Conservation (phyloP, 2,329 filamentous ascomycete species). For the Cladosporium sp. region DNA sequence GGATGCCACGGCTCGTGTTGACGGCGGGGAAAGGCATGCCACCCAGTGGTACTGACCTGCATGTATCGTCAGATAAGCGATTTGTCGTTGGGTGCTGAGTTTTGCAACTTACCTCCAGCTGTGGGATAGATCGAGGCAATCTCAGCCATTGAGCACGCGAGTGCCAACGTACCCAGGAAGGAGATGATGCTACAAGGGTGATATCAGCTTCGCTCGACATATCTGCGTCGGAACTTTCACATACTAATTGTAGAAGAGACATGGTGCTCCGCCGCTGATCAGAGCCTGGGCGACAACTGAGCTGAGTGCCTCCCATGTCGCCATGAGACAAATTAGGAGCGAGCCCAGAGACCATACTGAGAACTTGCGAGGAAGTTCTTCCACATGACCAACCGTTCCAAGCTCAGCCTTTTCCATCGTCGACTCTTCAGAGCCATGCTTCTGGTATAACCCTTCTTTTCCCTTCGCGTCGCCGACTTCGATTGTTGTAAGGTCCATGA, state of each 20-base stretch:
- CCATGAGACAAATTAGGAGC: slow-evolving; percentile 52
- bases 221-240: slow-evolving; percentile 12
- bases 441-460: not conserved
- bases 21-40: slow-evolving; percentile 40
- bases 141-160: slow-evolving; percentile 44
- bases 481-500: not conserved
- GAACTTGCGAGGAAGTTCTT: slow-evolving; percentile 31
- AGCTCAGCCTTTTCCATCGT: not conserved
- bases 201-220: not conserved
- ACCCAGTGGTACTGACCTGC: slow-evolving; percentile 51
- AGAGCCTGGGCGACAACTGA: slow-evolving; percentile 49
- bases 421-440: not conserved
- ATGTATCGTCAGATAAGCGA: not conserved
- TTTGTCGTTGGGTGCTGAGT: not conserved
- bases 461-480: not conserved
- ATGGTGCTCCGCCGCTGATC: slow-evolving; percentile 49
- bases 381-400: slow-evolving; percentile 23
- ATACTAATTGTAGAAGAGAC: slow-evolving; percentile 49
- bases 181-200: slow-evolving; percentile 41
- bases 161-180: slow-evolving; percentile 43
- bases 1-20: slow-evolving; percentile 39
- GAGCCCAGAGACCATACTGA: slow-evolving; percentile 45
- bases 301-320: slow-evolving; percentile 53
- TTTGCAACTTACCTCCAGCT: slow-evolving; percentile 26
- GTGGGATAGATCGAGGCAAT: slow-evolving; percentile 43